These are phyloP conservation scores for Termitomyces sp. DNA, from an alignment of 768 basidiomycete genomes.

Conservation along the genomic window DNA sequence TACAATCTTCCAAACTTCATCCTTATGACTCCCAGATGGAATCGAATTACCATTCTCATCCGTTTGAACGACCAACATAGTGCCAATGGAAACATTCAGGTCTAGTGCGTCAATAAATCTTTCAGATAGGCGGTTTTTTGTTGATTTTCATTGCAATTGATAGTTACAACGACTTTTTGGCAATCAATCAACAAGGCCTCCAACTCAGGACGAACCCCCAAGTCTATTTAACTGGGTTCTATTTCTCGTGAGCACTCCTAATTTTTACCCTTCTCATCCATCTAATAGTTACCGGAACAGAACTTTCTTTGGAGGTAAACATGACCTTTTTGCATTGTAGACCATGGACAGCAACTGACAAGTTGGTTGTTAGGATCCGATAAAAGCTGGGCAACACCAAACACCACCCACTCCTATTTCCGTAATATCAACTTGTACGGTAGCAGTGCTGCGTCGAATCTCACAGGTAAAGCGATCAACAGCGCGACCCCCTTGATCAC, in stretches of 20 bases:
- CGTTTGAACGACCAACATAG: constrained; percentile 63
- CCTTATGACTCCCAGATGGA: constrained; percentile 49
- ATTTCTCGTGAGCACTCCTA: constrained; percentile 60
- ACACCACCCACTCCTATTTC: constrained; percentile 69
- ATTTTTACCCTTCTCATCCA: not conserved
- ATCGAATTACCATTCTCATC: constrained; percentile 66
- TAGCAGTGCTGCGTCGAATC: constrained; percentile 44
- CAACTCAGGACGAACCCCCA: constrained; percentile 54
- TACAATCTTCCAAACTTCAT: constrained; percentile 4
- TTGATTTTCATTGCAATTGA: not conserved
- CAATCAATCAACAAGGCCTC: constrained; percentile 54
- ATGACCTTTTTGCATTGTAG: not conserved
- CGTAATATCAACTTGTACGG: constrained; percentile 72
- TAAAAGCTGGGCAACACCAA: constrained; percentile 66
- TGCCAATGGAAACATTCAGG: constrained; percentile 68
- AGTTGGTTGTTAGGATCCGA: constrained; percentile 46
- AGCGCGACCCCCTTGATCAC: constrained; percentile 10
- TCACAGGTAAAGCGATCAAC: constrained; percentile 31
- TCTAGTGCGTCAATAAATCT: constrained; percentile 53
- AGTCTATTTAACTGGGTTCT: constrained; percentile 64
- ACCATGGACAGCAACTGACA: constrained; percentile 12
- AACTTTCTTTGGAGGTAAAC: constrained; percentile 77
- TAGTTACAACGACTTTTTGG: constrained; percentile 70
- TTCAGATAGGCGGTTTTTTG: not conserved
- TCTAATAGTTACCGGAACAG: constrained; percentile 26